Percentiles rank a stretch among this genome's conserved stretches.
Evolutionary conservation across 352 stramenopile genomes (phyloP).

Genomic region (Elongisporangium prolatum): DNA sequence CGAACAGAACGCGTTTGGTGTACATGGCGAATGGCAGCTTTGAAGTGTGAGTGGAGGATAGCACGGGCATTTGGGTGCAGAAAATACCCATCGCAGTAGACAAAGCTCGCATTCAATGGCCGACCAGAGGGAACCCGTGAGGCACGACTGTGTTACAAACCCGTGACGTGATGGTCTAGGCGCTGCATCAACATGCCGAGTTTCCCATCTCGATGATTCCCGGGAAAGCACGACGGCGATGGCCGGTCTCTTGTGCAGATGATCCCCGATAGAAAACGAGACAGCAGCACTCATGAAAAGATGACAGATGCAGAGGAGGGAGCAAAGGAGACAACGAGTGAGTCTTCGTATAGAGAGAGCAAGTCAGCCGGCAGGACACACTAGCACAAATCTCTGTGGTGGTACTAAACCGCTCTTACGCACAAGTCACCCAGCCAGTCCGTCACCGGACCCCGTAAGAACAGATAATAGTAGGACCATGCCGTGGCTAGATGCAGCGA

Average conservation of each 20-base stretch:
- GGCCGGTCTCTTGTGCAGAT: neutral
- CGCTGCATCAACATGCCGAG: neutral
- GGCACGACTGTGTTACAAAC: neutral
- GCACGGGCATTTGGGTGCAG: neutral
- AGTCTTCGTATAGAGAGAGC: neutral
- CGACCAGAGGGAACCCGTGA: neutral
- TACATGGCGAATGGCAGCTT: neutral
- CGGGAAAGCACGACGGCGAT: neutral
- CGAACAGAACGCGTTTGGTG: neutral
- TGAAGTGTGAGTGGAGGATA: neutral
- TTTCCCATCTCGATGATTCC: neutral
- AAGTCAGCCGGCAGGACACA: neutral
- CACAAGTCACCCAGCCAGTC: neutral
- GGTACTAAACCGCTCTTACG: neutral
- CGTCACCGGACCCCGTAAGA: neutral
- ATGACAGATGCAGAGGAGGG: neutral
- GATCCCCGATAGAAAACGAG: neutral
- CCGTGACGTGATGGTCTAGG: neutral
- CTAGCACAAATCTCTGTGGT: neutral
- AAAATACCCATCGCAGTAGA: neutral
- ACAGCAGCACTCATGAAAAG: neutral
- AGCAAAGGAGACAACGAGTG: neutral
- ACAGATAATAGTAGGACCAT: neutral
- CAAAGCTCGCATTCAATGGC: neutral
- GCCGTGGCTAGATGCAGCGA: neutral